Conservation (phyloP, 148 eudicot genomes). For the Rhododendron ferrugineum region DNA sequence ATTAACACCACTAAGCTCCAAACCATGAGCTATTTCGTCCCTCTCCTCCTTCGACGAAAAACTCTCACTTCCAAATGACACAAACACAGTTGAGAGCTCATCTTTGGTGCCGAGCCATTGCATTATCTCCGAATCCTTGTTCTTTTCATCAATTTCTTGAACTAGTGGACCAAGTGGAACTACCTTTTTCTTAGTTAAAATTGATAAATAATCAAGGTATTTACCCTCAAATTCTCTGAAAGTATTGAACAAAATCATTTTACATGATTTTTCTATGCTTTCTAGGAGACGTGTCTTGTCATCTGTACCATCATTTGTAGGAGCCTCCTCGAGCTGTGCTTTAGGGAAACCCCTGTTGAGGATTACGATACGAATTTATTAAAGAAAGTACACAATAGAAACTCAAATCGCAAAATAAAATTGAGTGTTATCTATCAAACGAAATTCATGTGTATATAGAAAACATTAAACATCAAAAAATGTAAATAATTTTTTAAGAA, state of each 20-base stretch:
- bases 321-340: not conserved
- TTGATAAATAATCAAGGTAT: conserved; percentile 17
- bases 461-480: no score
- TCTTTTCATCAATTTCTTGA: not conserved
- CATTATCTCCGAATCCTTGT: conserved; percentile 4
- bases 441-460: no score
- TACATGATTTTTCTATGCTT: not conserved
- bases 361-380: not conserved
- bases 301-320: not conserved
- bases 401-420: no score
- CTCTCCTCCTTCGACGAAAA: conserved; percentile 14
- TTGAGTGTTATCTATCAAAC: no score
- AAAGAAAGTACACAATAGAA: not conserved
- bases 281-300: not conserved
- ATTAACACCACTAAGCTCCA: conserved; percentile 20
- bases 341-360: not conserved
- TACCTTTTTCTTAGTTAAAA: not conserved
- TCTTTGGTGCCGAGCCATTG: conserved; percentile 25
- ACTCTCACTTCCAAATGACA: conserved; percentile 28
- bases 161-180: conserved; percentile 23
- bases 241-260: conserved; percentile 6
- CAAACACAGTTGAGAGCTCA: conserved; percentile 15
- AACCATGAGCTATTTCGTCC: conserved; percentile 24
- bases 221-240: conserved; percentile 16
- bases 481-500: no score